Conservation (phyloP, 2,329 filamentous ascomycete genomes). For the Hymenoscyphus repandus region DNA sequence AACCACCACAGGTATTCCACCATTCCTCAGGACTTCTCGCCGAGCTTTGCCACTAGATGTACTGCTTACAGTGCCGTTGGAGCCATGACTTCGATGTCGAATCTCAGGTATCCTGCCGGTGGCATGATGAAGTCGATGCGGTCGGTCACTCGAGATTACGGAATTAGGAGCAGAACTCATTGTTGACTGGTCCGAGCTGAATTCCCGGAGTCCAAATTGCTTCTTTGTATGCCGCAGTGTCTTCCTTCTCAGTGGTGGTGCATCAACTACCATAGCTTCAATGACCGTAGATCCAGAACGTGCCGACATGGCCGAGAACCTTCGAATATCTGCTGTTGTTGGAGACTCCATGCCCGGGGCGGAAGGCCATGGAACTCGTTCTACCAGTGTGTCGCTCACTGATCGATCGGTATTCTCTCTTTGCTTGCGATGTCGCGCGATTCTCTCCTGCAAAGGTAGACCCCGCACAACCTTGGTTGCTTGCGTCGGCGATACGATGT, state of each 20-base stretch:
- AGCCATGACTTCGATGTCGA: constrained; percentile 39
- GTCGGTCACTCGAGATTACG: constrained; percentile 25
- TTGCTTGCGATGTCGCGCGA: constrained; percentile 22
- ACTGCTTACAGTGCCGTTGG: constrained; percentile 44
- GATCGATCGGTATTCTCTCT: constrained; percentile 18
- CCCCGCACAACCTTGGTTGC: constrained; percentile 39
- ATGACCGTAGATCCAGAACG: constrained; percentile 54
- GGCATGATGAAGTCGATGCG: constrained; percentile 24
- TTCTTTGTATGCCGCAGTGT: constrained; percentile 60
- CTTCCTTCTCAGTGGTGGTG: constrained; percentile 41
- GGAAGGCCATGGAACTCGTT: constrained; percentile 12
- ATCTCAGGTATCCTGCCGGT: constrained; percentile 20
- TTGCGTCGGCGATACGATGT: constrained; percentile 44
- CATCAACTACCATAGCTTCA: constrained; percentile 52
- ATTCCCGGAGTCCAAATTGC: constrained; percentile 45
- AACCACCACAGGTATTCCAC: constrained; percentile 57
- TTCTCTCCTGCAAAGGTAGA: constrained; percentile 26
- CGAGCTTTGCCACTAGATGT: constrained; percentile 49
- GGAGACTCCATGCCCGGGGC: constrained; percentile 22
- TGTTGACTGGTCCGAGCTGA: constrained; percentile 30
- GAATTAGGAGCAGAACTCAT: constrained; percentile 40
- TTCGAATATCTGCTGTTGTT: constrained; percentile 36
- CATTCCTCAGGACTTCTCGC: constrained; percentile 53
- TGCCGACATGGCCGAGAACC: constrained; percentile 50
- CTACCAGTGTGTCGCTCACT: constrained; percentile 16